phyloP scores from a whole-genome alignment of 2,329 filamentous ascomycete species.

The Akanthomyces dipterigenus region DNA sequence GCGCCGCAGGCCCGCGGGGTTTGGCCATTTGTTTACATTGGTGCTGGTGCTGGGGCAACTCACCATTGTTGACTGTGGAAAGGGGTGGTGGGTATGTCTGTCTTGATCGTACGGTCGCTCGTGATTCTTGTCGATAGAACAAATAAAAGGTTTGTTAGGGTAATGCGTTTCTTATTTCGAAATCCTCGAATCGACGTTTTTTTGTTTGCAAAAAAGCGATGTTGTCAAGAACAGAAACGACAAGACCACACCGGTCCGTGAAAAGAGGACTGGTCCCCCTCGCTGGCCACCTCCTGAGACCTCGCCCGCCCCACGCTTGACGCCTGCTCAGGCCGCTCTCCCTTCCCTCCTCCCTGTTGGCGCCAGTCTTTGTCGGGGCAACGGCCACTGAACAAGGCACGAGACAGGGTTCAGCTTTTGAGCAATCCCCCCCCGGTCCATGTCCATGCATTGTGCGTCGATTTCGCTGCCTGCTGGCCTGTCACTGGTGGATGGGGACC shows the following conservation, averaged over 20 bases:
- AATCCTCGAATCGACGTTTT: neutral
- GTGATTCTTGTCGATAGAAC: neutral
- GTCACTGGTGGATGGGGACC: neutral
- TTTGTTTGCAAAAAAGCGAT: neutral
- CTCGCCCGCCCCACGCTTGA: slow-evolving; percentile 6
- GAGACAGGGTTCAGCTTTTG: slow-evolving; percentile 1
- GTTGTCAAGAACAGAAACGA: slow-evolving; percentile 9
- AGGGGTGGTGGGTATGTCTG: slow-evolving; percentile 14
- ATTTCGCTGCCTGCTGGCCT: neutral
- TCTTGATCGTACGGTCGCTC: slow-evolving; percentile 2
- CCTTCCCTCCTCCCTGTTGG: slow-evolving; percentile 10
- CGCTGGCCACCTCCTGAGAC: slow-evolving; percentile 10
- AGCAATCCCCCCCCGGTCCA: neutral
- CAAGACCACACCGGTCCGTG: neutral
- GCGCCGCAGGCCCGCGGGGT: slow-evolving; percentile 21
- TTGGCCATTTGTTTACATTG: slow-evolving; percentile 25
- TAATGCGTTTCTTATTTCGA: neutral
- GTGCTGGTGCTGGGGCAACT: slow-evolving; percentile 29
- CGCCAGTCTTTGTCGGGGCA: slow-evolving; percentile 29
- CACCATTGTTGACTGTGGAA: slow-evolving; percentile 26
- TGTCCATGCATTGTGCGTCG: neutral
- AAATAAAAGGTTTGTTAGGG: neutral
- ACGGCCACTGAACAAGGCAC: slow-evolving; percentile 16
- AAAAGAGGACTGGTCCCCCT: slow-evolving; percentile 3
- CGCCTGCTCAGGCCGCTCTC: neutral